Percentiles rank a stretch among this genome's conserved stretches.
Conservation (phyloP, 371 early-diverging fungal species). For the Gilbertella persicaria region DNA sequence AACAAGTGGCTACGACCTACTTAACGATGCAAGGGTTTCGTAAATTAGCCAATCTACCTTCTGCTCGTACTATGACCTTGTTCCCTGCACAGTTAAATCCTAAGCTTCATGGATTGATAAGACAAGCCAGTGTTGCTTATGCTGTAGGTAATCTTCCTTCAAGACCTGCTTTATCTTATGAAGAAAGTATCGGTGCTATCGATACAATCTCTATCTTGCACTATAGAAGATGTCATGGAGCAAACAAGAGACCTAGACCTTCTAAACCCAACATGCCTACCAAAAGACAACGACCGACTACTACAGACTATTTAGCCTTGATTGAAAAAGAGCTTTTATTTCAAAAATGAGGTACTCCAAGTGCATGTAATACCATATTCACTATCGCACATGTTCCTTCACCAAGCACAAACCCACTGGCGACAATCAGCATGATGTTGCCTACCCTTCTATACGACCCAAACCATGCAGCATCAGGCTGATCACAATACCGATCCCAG, state of each 20-base stretch:
- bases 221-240: not conserved
- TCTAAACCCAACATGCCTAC: not conserved
- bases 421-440: constrained; percentile 66
- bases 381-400: constrained; percentile 73
- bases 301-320: constrained; percentile 7
- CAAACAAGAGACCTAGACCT: not conserved
- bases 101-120: constrained; percentile 4
- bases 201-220: not conserved
- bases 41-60: not conserved
- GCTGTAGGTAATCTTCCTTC: not conserved
- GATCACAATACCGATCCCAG: constrained; percentile 50
- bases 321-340: constrained; percentile 5
- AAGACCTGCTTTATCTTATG: not conserved
- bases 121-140: not conserved
- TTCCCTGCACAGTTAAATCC: not conserved
- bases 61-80: not conserved
- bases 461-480: constrained; percentile 3
- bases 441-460: constrained; percentile 28
- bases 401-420: constrained; percentile 77
- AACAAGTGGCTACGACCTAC: constrained; percentile 5
- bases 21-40: not conserved
- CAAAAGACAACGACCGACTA: constrained; percentile 1
- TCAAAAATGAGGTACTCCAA: constrained; percentile 38
- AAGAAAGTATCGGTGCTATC: too few species aligned
- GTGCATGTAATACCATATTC: constrained; percentile 45